Evolutionary conservation across 768 basidiomycete genomes (phyloP).

Genomic region (Hypholoma fasciculare): DNA sequence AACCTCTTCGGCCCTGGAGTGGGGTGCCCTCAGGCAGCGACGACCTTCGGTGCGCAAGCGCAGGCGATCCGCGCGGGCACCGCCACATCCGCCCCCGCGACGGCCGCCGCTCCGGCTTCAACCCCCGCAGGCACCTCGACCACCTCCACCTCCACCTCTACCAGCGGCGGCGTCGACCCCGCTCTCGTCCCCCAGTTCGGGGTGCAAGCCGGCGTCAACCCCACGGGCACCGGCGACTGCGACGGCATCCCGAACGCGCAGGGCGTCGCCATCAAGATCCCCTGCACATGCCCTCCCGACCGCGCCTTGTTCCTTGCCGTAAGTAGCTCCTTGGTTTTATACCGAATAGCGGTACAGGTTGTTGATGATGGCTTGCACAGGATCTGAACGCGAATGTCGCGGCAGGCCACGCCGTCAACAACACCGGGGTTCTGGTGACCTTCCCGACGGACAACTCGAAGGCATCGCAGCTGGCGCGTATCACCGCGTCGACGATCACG

Average conservation of each 20-base stretch:
- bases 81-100: constrained; percentile 27
- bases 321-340: background rate
- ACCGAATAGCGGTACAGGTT: no score
- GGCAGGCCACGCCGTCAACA: constrained; percentile 65
- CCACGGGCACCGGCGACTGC: constrained; percentile 71
- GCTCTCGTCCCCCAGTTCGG: constrained; percentile 61
- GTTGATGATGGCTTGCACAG: background rate
- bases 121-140: constrained; percentile 12
- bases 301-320: constrained; percentile 16
- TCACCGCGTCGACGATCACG: constrained; percentile 61
- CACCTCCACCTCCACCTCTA: constrained; percentile 6
- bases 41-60: constrained; percentile 53
- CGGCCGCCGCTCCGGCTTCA: background rate
- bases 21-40: constrained; percentile 68
- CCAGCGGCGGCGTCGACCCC: constrained; percentile 46
- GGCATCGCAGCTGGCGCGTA: constrained; percentile 51
- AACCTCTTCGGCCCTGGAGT: constrained; percentile 67
- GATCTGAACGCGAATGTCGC: constrained; percentile 55
- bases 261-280: constrained; percentile 60
- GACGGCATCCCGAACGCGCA: constrained; percentile 58
- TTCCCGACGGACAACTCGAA: constrained; percentile 65
- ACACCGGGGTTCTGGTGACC: constrained; percentile 54
- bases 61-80: constrained; percentile 15
- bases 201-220: constrained; percentile 54
- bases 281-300: constrained; percentile 43